These are phyloP conservation scores for Besnoitia besnoiti DNA, from an alignment of 169 alveolate species.

Conservation along the genomic window DNA sequence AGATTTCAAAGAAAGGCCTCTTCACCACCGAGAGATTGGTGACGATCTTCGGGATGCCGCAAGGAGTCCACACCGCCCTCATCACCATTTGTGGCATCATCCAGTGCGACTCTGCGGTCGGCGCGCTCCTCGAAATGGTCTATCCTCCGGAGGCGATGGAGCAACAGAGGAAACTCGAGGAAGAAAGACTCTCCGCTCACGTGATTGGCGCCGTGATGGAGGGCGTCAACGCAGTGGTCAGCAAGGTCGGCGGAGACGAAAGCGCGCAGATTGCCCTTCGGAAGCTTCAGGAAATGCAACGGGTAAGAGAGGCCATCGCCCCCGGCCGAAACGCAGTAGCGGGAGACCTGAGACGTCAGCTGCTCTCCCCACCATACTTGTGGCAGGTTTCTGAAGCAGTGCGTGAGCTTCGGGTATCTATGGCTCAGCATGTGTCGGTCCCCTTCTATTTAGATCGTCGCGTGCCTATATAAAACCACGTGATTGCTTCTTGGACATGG, in stretches of 20 bases:
- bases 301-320: constrained; percentile 36
- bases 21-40: constrained; percentile 44
- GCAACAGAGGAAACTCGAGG: constrained; percentile 46
- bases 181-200: constrained; percentile 37
- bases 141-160: constrained; percentile 46
- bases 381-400: no score
- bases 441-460: no score
- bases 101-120: constrained; percentile 51
- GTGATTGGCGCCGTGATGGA: constrained; percentile 59
- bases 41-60: constrained; percentile 58
- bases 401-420: no score
- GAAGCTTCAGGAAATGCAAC: constrained; percentile 54
- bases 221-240: constrained; percentile 53
- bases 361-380: no score
- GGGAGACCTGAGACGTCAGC: no score
- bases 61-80: constrained; percentile 60
- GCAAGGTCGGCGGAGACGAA: constrained; percentile 59
- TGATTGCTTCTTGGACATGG: no score
- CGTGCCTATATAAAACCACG: no score
- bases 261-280: constrained; percentile 45
- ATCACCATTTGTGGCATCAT: constrained; percentile 54
- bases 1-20: constrained; percentile 24
- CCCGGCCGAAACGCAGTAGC: no score
- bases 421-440: no score
- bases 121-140: constrained; percentile 44